Percentiles rank a stretch among this genome's conserved stretches.
Conservation (phyloP, 2,329 filamentous ascomycete species). For the Domatiomyces globalis region DNA sequence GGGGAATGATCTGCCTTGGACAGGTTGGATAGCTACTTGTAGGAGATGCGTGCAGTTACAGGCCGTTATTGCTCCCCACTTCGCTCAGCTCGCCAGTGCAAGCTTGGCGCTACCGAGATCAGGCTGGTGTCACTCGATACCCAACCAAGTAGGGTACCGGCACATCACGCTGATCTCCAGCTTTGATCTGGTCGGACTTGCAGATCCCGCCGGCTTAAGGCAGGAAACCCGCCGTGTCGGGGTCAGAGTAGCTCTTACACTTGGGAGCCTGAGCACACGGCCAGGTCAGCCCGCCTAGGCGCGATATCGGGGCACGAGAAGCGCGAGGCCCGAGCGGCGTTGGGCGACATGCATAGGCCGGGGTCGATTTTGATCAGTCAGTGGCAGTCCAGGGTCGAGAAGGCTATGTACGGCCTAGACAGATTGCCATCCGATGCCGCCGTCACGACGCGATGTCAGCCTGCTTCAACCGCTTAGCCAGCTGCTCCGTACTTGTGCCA, state of each 20-base stretch:
- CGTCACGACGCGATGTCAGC: slow-evolving; percentile 26
- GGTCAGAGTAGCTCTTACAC: too few species aligned
- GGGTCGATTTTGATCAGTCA: too few species aligned
- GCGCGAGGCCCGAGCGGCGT: too few species aligned
- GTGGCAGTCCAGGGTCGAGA: neutral
- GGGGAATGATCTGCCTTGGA: neutral
- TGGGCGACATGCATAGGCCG: too few species aligned
- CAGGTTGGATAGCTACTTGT: neutral
- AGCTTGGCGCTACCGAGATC: neutral
- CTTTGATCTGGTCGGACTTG: neutral
- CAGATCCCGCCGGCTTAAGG: neutral
- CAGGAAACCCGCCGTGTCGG: too few species aligned
- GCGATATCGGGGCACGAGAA: too few species aligned
- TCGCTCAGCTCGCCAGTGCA: neutral
- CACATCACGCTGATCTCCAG: neutral
- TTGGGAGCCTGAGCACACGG: too few species aligned
- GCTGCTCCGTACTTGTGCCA: slow-evolving; percentile 38
- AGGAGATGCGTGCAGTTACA: neutral
- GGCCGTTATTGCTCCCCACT: neutral
- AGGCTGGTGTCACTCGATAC: neutral
- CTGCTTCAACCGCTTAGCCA: slow-evolving; percentile 53
- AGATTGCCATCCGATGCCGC: neutral
- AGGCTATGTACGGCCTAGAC: neutral
- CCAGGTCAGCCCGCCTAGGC: too few species aligned
- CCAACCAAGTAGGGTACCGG: neutral